Evolutionary conservation across 768 basidiomycete genomes (phyloP).

Genomic region (Amanita muscaria): DNA sequence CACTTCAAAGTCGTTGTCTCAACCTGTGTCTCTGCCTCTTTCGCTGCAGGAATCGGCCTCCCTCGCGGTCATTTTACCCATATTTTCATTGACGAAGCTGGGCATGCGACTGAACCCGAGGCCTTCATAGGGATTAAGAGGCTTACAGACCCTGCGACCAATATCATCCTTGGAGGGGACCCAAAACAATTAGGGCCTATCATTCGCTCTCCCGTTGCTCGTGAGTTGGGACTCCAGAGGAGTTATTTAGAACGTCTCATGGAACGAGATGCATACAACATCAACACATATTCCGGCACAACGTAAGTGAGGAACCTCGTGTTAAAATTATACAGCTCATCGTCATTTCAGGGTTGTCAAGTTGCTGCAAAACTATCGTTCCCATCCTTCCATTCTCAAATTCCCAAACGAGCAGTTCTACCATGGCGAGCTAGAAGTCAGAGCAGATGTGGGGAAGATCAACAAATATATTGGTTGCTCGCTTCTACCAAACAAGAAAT

Average conservation of each 20-base stretch:
- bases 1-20: constrained; percentile 7
- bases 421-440: constrained; percentile 38
- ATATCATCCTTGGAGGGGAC: constrained; percentile 35
- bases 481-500: constrained; percentile 34
- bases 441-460: constrained; percentile 32
- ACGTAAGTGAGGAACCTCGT: neutral
- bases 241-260: constrained; percentile 34
- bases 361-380: constrained; percentile 56
- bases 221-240: constrained; percentile 27
- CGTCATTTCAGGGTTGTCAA: constrained; percentile 61
- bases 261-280: constrained; percentile 16
- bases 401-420: constrained; percentile 61
- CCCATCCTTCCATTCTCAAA: constrained; percentile 48
- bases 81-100: constrained; percentile 10
- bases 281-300: neutral
- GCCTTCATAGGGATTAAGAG: constrained; percentile 22
- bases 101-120: constrained; percentile 7
- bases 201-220: constrained; percentile 29
- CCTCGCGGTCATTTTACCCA: constrained; percentile 6
- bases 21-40: constrained; percentile 3
- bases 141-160: constrained; percentile 24
- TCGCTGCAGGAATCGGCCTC: constrained; percentile 13
- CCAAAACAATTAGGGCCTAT: constrained; percentile 41
- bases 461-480: constrained; percentile 29
- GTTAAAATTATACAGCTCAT: too few species aligned